Base-by-base conservation (phyloP, 2,329 filamentous ascomycete genomes). In the Phialemoniopsis sp. region DNA sequence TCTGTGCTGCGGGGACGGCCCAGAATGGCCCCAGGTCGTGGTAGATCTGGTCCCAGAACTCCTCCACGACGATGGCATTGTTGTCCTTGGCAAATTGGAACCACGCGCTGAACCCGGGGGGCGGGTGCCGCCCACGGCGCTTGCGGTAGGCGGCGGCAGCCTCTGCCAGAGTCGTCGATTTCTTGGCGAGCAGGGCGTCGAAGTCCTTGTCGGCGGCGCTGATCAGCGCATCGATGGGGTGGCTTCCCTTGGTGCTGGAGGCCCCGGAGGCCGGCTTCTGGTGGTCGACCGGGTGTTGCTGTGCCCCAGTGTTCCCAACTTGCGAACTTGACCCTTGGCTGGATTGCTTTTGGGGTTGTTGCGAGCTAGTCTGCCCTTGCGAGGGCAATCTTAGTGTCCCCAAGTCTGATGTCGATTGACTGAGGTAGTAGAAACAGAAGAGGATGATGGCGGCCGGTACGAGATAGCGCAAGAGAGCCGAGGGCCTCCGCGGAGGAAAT, bases 31-130 rank as follows among this genome's bases (percentile, higher is more conserved):
- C 63, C 38, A 82, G 51, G 52, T 84, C 79, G 46, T 79, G 72
- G 60, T 80, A 78, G 41, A 83, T 78, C 43, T 78, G 76, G 51
- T 81, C 75, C 58, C 80, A 83, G 50, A 78, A 83, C 38, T 79
- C 73, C 50, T 83, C 79, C 29, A 83, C 66, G 9, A 82, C 64
- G 40, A 81, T 57, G n/a, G 75, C 70, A 29, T 76, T 60, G 33
- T 64, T 63, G 18, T 72, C 62, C 14, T 59, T 49, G 8, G 79
- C 78, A 40, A 75, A 77, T 26, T 63, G 57, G 48, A 76, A 71
- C 79, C 80, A 83, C 34, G 67, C 60, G 44, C 78, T 69, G 50
- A 84, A 84, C n/a, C 75, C 76, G 1, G 79, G 80, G 4, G 80
- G 80, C 3, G 78, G 80, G 48, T 82, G 76, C 17, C 78, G 67